A percentile compares a stretch with the other conserved stretches of the same genome.
Conservation (phyloP, 179 eudicot genomes). For the Pouteria campechiana region DNA sequence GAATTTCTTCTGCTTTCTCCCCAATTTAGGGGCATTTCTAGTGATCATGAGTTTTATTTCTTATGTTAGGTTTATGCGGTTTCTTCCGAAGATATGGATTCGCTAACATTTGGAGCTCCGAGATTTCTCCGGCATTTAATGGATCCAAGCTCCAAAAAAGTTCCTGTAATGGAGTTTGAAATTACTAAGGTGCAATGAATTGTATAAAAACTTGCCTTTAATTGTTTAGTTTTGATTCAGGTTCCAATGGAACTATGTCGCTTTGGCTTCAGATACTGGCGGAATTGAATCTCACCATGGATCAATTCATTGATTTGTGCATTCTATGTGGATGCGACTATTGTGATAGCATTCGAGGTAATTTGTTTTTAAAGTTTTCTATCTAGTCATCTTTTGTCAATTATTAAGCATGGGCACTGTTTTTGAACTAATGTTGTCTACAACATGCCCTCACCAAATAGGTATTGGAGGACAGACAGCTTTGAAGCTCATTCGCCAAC, state of each 20-base stretch:
- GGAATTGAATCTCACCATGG: conserved; percentile 86
- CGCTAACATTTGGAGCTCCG: conserved; percentile 93
- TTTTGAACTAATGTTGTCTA: not conserved
- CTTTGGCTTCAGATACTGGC: conserved; percentile 63
- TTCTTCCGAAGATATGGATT: conserved; percentile 99
- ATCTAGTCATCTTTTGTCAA: too few relatives aligned
- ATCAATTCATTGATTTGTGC: conserved; percentile 96
- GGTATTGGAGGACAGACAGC: conserved; percentile 96
- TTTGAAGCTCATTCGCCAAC: conserved; percentile 87
- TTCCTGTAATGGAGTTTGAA: conserved; percentile 99
- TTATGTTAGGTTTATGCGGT: conserved; percentile 82
- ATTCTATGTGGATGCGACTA: conserved; percentile 97
- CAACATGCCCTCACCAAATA: conserved; percentile 11
- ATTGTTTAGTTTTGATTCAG: not conserved
- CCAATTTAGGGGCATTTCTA: not conserved
- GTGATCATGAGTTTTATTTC: not conserved
- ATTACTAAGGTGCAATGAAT: conserved; percentile 53
- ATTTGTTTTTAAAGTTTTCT: not conserved
- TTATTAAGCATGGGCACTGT: too few relatives aligned
- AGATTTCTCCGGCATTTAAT: conserved; percentile 91
- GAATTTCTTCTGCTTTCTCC: too few relatives aligned
- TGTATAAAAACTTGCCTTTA: not conserved
- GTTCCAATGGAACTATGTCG: conserved; percentile 1
- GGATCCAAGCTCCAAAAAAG: conserved; percentile 94
- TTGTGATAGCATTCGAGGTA: conserved; percentile 94